Evolutionary conservation across 495 filamentous ascomycete genomes (phyloP).

Genomic region (Penicillium verhagenii): DNA sequence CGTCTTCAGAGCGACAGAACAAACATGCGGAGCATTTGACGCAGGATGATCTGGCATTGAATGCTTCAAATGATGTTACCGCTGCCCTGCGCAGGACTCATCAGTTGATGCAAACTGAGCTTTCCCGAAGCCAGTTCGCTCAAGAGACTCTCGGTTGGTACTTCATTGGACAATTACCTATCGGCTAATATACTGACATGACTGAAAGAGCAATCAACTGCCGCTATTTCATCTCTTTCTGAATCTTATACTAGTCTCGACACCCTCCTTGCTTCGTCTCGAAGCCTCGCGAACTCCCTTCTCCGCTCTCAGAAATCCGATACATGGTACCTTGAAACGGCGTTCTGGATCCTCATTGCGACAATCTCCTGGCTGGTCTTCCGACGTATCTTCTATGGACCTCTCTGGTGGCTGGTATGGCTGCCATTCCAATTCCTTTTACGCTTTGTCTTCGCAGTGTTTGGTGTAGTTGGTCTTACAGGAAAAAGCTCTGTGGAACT

Average conservation of each 20-base stretch:
- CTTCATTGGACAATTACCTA: background rate
- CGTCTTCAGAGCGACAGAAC: constrained; percentile 33
- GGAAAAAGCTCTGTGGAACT: constrained; percentile 29
- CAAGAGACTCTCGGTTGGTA: constrained; percentile 69
- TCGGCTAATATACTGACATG: constrained; percentile 7
- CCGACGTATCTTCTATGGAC: constrained; percentile 79
- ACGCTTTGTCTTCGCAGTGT: constrained; percentile 44
- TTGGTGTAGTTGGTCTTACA: constrained; percentile 39
- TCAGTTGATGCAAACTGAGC: constrained; percentile 74
- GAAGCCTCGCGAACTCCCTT: constrained; percentile 73
- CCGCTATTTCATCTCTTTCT: constrained; percentile 73
- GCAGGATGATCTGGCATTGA: constrained; percentile 65
- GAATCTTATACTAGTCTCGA: constrained; percentile 79
- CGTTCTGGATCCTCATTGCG: constrained; percentile 73
- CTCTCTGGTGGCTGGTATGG: constrained; percentile 85
- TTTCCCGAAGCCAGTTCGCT: constrained; percentile 82
- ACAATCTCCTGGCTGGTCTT: constrained; percentile 87
- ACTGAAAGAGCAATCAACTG: constrained; percentile 62
- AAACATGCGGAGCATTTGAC: constrained; percentile 49
- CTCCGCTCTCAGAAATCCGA: constrained; percentile 88
- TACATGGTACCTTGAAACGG: constrained; percentile 92
- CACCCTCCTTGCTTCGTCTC: constrained; percentile 66
- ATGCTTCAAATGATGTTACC: constrained; percentile 81
- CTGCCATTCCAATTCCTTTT: constrained; percentile 67
- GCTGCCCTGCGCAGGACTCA: constrained; percentile 80